phyloP scores from a whole-genome alignment of 2,329 filamentous ascomycete species.

The Fusarium avenaceum region DNA sequence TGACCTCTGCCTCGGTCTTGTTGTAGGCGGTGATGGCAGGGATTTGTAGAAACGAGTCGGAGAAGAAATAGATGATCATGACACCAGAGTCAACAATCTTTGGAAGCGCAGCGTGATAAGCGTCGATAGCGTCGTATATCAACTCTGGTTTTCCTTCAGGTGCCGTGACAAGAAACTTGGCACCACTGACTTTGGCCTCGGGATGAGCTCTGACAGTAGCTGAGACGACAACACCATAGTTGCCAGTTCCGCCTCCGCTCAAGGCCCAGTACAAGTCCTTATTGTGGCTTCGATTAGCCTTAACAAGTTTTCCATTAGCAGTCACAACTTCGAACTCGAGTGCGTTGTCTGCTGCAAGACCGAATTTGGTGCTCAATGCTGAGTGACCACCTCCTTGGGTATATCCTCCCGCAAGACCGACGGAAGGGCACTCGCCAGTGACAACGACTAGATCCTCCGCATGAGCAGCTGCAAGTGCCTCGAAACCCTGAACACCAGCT shows the following conservation, averaged over 20 bases:
- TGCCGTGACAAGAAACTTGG: constrained; percentile 43
- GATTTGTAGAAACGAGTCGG: constrained; percentile 23
- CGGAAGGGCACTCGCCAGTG: constrained; percentile 66
- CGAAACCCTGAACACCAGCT: constrained; percentile 65
- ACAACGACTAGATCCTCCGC: constrained; percentile 63
- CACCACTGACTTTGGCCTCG: constrained; percentile 55
- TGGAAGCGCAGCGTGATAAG: constrained; percentile 46
- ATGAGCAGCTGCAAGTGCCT: constrained; percentile 62
- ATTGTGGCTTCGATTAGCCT: constrained; percentile 62
- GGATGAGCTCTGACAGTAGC: constrained; percentile 66
- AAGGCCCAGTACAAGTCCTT: constrained; percentile 74
- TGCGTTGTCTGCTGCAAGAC: constrained; percentile 71
- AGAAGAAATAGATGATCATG: constrained; percentile 58
- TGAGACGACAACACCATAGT: constrained; percentile 68
- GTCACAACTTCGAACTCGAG: constrained; percentile 69
- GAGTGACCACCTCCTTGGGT: constrained; percentile 70
- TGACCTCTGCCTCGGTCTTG: constrained; percentile 56
- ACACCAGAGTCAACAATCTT: constrained; percentile 61
- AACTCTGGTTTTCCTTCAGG: constrained; percentile 15
- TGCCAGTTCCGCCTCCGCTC: constrained; percentile 70
- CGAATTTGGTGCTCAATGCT: constrained; percentile 64
- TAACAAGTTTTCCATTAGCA: constrained; percentile 61
- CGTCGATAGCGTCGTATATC: constrained; percentile 41
- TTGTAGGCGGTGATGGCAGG: constrained; percentile 60
- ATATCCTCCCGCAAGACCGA: constrained; percentile 72